Base-by-base conservation (phyloP, 2,329 filamentous ascomycete genomes). In the Hypocreales sp. region DNA sequence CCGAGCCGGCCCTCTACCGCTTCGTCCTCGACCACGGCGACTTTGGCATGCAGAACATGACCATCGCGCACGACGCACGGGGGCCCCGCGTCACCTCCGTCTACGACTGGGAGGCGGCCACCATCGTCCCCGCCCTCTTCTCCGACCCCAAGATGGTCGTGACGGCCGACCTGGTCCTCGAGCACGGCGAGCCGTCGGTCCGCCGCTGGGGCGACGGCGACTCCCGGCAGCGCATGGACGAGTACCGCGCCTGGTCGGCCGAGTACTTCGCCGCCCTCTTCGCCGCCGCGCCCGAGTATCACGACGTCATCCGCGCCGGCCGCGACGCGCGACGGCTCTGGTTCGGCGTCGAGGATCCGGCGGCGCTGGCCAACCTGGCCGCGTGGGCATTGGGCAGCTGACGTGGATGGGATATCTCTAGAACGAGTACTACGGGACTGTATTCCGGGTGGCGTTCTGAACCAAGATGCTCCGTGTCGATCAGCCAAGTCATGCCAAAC, bases 11-110 rank as follows among this genome's bases (percentile, higher is more conserved):
- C n/a, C 25, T 46, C 7, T 48, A 49, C 31, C 44, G 40, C 13
- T 35, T 47, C n/a, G 47, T 50, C 27, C 39, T 52, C 14, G 41
- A 52, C 4, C 45, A 51, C 25, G 46, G 45, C 10, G 45, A 50
- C 32, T 50, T 45, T 33, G 46, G 46, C 22, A 42, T 47, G 22
- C 43, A 50, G 30, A 50, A 48, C 25, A 45, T 42, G 38, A 40
- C 40, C 1, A 15, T 34, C 15, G 17, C 20, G 8, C 16, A 11
- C 11, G 25, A 23, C 14, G 14, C 18, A 9, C 26, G 33, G 6
- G 32, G 33, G 13, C 34, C 38, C 9, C 21, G 25, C 6, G 30
- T 48, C 14, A 48, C 45, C 16, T 48, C 43, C 9, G 26, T 50
- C 8, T 47, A 37, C 32, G 45, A 50, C 31, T 44, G 40, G 42